Conservation (phyloP, 73 alveolate species). For the Tetrahymena thermophila region DNA sequence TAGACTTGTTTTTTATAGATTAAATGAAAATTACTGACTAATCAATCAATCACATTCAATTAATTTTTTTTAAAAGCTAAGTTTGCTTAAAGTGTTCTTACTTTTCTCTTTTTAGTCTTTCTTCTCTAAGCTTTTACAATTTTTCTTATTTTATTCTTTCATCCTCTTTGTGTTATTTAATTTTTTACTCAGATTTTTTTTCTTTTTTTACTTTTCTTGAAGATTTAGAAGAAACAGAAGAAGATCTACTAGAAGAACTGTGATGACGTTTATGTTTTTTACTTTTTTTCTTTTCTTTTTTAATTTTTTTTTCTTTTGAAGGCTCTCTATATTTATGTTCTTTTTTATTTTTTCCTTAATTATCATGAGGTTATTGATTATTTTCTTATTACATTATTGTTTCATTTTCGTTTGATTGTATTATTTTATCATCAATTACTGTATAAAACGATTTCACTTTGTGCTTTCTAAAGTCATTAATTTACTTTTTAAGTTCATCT, state of each 20-base stretch:
- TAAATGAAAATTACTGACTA: too few relatives aligned
- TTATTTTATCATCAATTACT: not conserved
- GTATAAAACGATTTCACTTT: not conserved
- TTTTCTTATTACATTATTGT: not conserved
- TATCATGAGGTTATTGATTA: not conserved
- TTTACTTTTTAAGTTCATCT: not conserved
- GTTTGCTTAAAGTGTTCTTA: not conserved
- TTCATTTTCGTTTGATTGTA: not conserved
- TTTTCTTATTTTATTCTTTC: not conserved
- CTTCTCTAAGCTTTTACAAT: not conserved
- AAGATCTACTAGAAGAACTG: not conserved
- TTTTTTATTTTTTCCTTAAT: not conserved
- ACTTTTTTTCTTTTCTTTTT: not conserved
- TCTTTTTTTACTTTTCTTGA: not conserved
- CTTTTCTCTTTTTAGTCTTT: not conserved
- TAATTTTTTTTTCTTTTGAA: not conserved
- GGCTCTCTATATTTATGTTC: not conserved
- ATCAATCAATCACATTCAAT: not conserved
- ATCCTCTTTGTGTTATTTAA: not conserved
- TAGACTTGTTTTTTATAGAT: too few relatives aligned
- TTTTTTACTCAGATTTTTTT: not conserved
- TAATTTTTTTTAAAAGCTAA: not conserved
- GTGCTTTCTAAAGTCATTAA: not conserved
- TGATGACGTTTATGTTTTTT: not conserved
- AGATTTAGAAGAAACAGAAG: not conserved